phyloP scores from a whole-genome alignment of 2,329 filamentous ascomycete species.

The Botryosphaeria dothidea region DNA sequence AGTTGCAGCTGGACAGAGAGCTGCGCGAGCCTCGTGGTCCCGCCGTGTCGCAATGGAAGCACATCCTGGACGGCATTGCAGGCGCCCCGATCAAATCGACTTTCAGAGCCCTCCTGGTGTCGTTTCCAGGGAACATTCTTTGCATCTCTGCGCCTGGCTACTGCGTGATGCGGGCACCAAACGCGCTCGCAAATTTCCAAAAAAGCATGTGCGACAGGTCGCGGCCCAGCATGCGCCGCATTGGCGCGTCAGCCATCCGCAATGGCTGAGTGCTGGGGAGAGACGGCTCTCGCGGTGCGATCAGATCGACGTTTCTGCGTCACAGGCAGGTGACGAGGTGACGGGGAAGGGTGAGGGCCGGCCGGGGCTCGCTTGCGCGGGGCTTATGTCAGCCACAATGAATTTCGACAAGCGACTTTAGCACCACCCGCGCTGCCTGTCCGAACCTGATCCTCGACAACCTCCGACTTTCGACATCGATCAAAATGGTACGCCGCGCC shows the following conservation, averaged over 20 bases:
- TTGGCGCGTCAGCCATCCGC: not conserved
- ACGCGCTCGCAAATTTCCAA: not conserved
- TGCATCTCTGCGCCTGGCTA: not conserved
- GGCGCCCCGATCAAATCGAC: not conserved
- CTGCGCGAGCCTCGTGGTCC: conserved; percentile 4
- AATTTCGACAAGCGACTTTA: conserved; percentile 20
- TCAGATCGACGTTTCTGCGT: not conserved
- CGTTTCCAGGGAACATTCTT: not conserved
- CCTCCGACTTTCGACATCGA: conserved; percentile 33
- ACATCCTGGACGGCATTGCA: not conserved
- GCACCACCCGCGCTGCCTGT: not conserved
- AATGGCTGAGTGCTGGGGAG: not conserved
- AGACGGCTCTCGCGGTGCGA: not conserved
- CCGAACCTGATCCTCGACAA: conserved; percentile 18
- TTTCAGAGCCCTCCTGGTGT: not conserved
- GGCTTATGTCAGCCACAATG: conserved; percentile 14
- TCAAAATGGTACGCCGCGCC: conserved; percentile 43
- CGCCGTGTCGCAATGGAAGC: not conserved
- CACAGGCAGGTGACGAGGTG: not conserved
- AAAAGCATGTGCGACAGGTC: not conserved
- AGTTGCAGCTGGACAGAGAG: not conserved
- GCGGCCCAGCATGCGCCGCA: not conserved
- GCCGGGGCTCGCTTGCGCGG: not conserved
- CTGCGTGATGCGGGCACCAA: not conserved
- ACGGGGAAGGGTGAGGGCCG: not conserved